Percentiles rank a stretch among this genome's conserved stretches.
phyloP scores from a whole-genome alignment of 768 basidiomycete species.

The Vishniacozyma victoriae region DNA sequence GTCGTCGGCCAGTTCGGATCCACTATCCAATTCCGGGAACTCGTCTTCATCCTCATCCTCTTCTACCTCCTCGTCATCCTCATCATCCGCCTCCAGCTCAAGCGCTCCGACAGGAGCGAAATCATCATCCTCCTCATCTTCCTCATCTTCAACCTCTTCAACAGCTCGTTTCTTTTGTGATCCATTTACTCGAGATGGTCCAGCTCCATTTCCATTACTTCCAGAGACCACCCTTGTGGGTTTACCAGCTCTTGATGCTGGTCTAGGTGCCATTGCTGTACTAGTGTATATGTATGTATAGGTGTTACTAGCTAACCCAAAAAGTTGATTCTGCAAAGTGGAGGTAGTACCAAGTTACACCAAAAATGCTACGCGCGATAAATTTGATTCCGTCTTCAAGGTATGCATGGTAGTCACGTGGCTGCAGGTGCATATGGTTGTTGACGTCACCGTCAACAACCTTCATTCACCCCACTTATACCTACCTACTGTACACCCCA shows the following conservation, averaged over 20 bases:
- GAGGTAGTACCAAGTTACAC: not conserved
- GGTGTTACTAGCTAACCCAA: not conserved
- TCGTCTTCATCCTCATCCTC: constrained; percentile 30
- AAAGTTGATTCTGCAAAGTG: not conserved
- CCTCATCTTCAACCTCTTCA: constrained; percentile 12
- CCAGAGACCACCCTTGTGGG: too few relatives aligned
- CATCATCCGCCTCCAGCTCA: constrained; percentile 17
- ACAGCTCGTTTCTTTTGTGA: not conserved
- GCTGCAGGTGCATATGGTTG: not conserved
- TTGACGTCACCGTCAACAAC: not conserved
- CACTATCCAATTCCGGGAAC: constrained; percentile 38
- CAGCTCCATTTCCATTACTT: not conserved
- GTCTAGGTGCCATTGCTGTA: too few relatives aligned
- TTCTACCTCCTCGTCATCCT: constrained; percentile 5
- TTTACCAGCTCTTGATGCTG: too few relatives aligned
- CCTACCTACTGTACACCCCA: constrained; percentile 1
- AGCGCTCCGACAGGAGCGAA: constrained; percentile 10
- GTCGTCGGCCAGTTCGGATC: constrained; percentile 24
- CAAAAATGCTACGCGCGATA: not conserved
- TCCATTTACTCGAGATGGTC: not conserved
- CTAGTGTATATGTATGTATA: not conserved
- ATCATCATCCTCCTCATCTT: constrained; percentile 15
- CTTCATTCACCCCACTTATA: not conserved
- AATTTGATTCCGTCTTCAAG: not conserved
- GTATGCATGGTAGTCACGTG: not conserved